Evolutionary conservation across 805 yeast species (phyloP).

Genomic region (Metschnikowia santaceciliae): DNA sequence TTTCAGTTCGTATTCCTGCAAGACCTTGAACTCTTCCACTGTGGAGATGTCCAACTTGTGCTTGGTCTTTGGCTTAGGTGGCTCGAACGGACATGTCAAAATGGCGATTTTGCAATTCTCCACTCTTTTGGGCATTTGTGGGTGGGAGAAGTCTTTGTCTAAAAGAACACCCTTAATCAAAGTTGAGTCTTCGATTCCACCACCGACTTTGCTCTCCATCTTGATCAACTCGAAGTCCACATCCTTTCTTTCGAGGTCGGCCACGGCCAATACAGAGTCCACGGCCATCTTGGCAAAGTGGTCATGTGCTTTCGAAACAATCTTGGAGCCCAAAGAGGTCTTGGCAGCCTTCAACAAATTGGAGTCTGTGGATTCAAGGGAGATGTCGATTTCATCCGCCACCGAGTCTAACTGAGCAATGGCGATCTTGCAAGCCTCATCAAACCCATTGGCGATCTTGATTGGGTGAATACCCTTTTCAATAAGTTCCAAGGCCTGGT

Average conservation of each 20-base stretch:
- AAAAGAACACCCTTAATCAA: conserved; percentile 87
- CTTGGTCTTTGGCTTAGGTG: conserved; percentile 98
- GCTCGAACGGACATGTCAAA: conserved; percentile 97
- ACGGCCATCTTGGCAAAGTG: conserved; percentile 96
- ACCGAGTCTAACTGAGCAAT: conserved; percentile 67
- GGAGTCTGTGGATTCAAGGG: conserved; percentile 44
- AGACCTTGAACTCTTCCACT: conserved; percentile 89
- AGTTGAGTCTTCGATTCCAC: conserved; percentile 79
- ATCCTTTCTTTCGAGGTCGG: conserved; percentile 86
- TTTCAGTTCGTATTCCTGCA: conserved; percentile 89
- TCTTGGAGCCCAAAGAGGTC: conserved; percentile 92
- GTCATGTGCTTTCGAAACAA: conserved; percentile 90
- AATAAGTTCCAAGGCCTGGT: conserved; percentile 89
- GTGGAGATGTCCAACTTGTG: conserved; percentile 90
- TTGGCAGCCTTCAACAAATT: conserved; percentile 85
- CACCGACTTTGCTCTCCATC: conserved; percentile 95
- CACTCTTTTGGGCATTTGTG: conserved; percentile 90
- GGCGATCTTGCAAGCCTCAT: conserved; percentile 93
- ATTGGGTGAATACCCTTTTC: conserved; percentile 98
- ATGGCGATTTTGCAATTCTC: conserved; percentile 85
- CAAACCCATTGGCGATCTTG: conserved; percentile 94
- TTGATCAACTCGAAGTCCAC: conserved; percentile 96
- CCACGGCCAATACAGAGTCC: conserved; percentile 88
- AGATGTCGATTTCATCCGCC: conserved; percentile 61
- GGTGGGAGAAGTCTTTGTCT: conserved; percentile 96